These are phyloP conservation scores for Colletotrichum limetticola DNA, from an alignment of 2,329 filamentous ascomycete genomes.

Conservation along the genomic window DNA sequence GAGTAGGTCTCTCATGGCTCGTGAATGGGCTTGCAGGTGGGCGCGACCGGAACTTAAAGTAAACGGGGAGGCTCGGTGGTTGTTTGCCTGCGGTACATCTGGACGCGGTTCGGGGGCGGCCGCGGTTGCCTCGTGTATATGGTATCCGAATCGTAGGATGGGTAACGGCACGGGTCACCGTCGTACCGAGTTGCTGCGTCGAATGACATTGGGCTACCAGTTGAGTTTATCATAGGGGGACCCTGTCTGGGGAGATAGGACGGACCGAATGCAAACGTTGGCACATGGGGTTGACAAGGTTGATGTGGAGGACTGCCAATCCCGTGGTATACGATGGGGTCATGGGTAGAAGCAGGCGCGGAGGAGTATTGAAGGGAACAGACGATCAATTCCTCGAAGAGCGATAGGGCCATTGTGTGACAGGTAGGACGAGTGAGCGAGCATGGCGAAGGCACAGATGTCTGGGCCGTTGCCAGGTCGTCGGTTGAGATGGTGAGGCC, in stretches of 20 bases:
- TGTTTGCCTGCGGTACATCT: not conserved
- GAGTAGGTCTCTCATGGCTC: not conserved
- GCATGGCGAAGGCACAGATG: not conserved
- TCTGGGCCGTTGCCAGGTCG: too few relatives aligned
- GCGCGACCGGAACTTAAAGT: constrained; percentile 18
- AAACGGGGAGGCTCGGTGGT: not conserved
- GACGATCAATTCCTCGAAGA: constrained; percentile 18
- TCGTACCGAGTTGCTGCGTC: constrained; percentile 19
- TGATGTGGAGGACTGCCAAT: constrained; percentile 27
- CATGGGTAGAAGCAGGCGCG: constrained; percentile 11
- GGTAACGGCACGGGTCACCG: constrained; percentile 6
- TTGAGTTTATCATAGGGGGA: not conserved
- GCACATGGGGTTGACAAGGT: constrained; percentile 29
- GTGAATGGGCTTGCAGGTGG: not conserved
- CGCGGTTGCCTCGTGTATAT: constrained; percentile 10
- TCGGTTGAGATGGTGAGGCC: not conserved
- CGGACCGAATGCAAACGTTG: constrained; percentile 34
- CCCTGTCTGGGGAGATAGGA: constrained; percentile 21
- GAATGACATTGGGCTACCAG: constrained; percentile 26
- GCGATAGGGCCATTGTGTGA: not conserved
- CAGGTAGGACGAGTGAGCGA: not conserved
- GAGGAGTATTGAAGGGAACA: not conserved
- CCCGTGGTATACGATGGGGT: constrained; percentile 14
- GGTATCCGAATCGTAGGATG: constrained; percentile 2
- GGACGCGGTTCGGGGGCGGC: constrained; percentile 5